Evolutionary conservation across 176 grass and related monocot species (phyloP).

Genomic region (Triticum dicoccoides): DNA sequence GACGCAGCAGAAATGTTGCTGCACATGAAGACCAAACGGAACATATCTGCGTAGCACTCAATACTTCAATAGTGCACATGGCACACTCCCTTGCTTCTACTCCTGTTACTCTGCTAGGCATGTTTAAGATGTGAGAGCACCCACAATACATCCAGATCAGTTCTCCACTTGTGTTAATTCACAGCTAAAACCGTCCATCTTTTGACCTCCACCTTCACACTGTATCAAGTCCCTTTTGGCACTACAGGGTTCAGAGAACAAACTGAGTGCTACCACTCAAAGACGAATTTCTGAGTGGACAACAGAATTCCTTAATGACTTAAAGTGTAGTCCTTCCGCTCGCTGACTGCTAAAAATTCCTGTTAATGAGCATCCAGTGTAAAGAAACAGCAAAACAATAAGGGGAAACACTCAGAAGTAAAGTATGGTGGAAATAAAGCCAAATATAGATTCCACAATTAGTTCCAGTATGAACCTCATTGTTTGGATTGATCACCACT

Average conservation of each 20-base stretch:
- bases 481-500: neutral
- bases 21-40: neutral
- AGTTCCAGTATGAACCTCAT: neutral
- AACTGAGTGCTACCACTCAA: neutral
- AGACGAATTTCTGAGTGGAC: neutral
- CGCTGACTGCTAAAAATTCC: neutral
- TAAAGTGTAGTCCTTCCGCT: neutral
- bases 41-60: neutral
- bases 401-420: neutral
- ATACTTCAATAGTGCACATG: neutral
- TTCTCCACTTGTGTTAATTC: neutral
- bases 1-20: neutral
- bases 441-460: neutral
- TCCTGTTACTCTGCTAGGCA: neutral
- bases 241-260: neutral
- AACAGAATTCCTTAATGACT: neutral
- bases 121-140: neutral
- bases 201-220: neutral
- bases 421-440: neutral
- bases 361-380: neutral
- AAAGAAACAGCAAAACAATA: neutral
- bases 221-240: neutral
- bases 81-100: neutral
- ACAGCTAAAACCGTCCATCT: neutral
- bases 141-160: neutral